Percentiles rank a stretch among this genome's conserved stretches.
Evolutionary conservation across 306 rosid genomes (phyloP).

Genomic region (Purshia tridentata): DNA sequence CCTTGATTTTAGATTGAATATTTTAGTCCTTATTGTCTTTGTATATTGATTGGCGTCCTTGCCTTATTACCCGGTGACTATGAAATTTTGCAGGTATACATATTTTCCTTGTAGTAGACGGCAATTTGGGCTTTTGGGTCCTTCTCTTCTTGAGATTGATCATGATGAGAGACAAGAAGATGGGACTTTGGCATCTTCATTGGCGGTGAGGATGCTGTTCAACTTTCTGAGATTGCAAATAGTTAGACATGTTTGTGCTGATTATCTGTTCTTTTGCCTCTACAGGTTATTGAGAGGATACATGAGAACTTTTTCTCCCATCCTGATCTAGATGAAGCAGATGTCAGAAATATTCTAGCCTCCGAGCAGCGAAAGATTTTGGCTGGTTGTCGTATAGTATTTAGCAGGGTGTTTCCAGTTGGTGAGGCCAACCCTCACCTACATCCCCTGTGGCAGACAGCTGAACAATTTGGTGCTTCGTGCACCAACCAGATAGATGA

Average conservation of each 20-base stretch:
- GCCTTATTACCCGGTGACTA: slow-evolving; percentile 9
- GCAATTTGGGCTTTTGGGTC: slow-evolving; percentile 94
- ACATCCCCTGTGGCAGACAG: slow-evolving; percentile 94
- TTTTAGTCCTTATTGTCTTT: slow-evolving; percentile 5
- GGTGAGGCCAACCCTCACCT: slow-evolving; percentile 89
- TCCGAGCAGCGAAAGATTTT: slow-evolving; percentile 82
- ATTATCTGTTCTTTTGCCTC: slow-evolving; percentile 27
- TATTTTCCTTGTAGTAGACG: slow-evolving; percentile 98
- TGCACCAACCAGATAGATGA: slow-evolving; percentile 85
- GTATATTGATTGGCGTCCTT: slow-evolving; percentile 25
- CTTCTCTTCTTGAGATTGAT: slow-evolving; percentile 93
- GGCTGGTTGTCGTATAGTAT: slow-evolving; percentile 83
- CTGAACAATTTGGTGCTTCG: slow-evolving; percentile 95
- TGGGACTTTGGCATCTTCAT: slow-evolving; percentile 86
- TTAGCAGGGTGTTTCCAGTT: slow-evolving; percentile 93
- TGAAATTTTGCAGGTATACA: slow-evolving; percentile 63
- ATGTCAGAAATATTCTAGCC: slow-evolving; percentile 90
- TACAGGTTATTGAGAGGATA: slow-evolving; percentile 85
- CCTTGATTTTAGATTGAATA: slow-evolving; percentile 16
- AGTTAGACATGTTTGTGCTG: slow-evolving; percentile 15
- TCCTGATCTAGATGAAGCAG: slow-evolving; percentile 72
- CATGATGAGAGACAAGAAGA: slow-evolving; percentile 93
- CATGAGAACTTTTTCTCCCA: slow-evolving; percentile 79
- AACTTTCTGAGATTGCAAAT: slow-evolving; percentile 12
- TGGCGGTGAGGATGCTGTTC: slow-evolving; percentile 56